Evolutionary conservation across 768 basidiomycete genomes (phyloP).

Genomic region (Pluteus cervinus): DNA sequence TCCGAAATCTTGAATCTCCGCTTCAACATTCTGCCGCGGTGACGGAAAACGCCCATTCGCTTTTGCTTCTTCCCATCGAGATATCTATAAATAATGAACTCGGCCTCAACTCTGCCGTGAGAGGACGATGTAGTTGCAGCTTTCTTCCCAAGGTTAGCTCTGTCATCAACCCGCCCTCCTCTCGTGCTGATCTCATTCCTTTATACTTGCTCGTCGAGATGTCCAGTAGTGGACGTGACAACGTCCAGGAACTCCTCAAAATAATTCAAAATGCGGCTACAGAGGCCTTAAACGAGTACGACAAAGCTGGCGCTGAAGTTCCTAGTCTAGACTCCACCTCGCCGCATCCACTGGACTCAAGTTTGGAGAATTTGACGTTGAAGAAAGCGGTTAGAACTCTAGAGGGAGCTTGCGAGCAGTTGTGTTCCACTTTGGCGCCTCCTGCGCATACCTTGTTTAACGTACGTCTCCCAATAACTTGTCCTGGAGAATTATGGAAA

Average conservation of each 20-base stretch:
- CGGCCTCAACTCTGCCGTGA: too few relatives aligned
- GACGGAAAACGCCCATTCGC: too few relatives aligned
- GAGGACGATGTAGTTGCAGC: too few relatives aligned
- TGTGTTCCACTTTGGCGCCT: slow-evolving; percentile 26
- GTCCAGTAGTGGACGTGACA: neutral
- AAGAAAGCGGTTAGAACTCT: slow-evolving; percentile 19
- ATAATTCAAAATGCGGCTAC: slow-evolving; percentile 24
- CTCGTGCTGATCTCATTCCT: neutral
- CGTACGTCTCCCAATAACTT: too few relatives aligned
- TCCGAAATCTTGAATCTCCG: too few relatives aligned
- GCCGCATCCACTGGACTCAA: slow-evolving; percentile 20
- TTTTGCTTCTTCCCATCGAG: too few relatives aligned
- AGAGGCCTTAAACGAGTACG: slow-evolving; percentile 25
- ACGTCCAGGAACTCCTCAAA: slow-evolving; percentile 14
- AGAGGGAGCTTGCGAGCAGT: slow-evolving; percentile 29
- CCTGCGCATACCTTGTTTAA: slow-evolving; percentile 26
- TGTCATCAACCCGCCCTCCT: too few relatives aligned
- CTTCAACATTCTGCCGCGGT: too few relatives aligned
- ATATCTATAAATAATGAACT: too few relatives aligned
- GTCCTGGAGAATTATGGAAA: too few relatives aligned
- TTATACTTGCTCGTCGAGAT: neutral
- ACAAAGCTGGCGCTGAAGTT: slow-evolving; percentile 14
- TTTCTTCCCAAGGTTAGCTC: too few relatives aligned
- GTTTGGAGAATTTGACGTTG: slow-evolving; percentile 14
- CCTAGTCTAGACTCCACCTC: slow-evolving; percentile 22